Base-by-base conservation (phyloP, 1,139 yeast genomes). In the Blastobotrys indianensis region DNA sequence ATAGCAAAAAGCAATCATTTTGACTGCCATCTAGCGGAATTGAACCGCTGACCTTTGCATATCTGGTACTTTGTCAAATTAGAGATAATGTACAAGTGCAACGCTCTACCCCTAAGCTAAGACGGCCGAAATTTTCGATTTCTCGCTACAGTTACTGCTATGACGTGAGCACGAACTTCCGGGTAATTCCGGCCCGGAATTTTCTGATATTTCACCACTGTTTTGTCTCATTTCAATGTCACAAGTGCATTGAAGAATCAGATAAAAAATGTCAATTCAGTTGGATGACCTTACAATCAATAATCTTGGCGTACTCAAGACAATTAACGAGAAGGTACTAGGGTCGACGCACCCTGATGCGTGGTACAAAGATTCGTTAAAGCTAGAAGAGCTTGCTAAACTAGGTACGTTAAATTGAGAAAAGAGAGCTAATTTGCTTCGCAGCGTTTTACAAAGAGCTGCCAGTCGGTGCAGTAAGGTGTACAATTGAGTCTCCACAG, bases 391-490 rank as follows among this genome's bases (percentile, higher is more conserved):
- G 36, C 54, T 65, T 32, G 65, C 61, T 36, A 57, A 62, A 41
- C 49, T 61, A 16, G 60, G 61, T 57, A 50, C 15, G 57, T 37
- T 31, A 11, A 11, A 11, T 29, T 37, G 33, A 32, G 16, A 11
- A n/a, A 25, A 7, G 17, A 43, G 29, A 32, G 4, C 32, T 6
- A 9, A 25, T 13, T 11, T 16, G 13, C 35, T 20, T 2, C 6
- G 54, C 73, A 48, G 85, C 82, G 2, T 81, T 65, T 62, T 78
- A 72, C 59, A 73, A 80, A 12, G 87, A 80, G 53, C 67, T 79
- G 11, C 85, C 94, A 10, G 87, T 85, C 4, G 95, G 90, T 2
- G 82, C 80, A 1, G 68, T 85, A 31, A 77, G 59, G 51, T 66
- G 56, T 50, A 56, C 61, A 11, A 55, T 68, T 2, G 62, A 75